Evolutionary conservation across 306 rosid species (phyloP).

Genomic region (Cicer pinnatifidum): DNA sequence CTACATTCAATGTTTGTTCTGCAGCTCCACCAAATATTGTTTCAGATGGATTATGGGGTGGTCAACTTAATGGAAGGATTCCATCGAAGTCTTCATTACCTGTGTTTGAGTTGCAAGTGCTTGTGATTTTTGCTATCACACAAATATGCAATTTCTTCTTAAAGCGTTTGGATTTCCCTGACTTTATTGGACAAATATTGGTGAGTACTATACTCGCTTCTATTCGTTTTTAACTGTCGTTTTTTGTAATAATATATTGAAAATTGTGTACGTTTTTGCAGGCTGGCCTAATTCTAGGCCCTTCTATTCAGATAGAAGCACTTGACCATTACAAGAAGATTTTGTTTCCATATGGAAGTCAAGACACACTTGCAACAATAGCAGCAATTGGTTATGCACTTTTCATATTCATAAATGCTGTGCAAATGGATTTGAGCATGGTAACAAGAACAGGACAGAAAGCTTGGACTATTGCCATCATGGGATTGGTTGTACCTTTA

Average conservation of each 20-base stretch:
- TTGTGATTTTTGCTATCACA: slow-evolving; percentile 47
- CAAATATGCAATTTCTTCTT: slow-evolving; percentile 47
- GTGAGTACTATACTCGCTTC: slow-evolving; percentile 36
- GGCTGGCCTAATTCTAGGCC: slow-evolving; percentile 61
- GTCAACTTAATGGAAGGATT: not conserved
- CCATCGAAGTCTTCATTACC: slow-evolving; percentile 41
- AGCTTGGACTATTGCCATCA: slow-evolving; percentile 44
- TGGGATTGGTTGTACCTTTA: slow-evolving; percentile 39
- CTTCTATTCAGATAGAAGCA: slow-evolving; percentile 30
- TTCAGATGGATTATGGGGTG: slow-evolving; percentile 54
- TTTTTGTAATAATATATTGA: too few species aligned
- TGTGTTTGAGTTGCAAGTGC: slow-evolving; percentile 53
- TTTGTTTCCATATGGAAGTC: slow-evolving; percentile 47
- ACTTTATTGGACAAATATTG: slow-evolving; percentile 53
- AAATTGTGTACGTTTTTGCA: slow-evolving; percentile 33
- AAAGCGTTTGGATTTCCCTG: slow-evolving; percentile 53
- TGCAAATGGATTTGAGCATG: slow-evolving; percentile 63
- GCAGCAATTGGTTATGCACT: slow-evolving; percentile 52
- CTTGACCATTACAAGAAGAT: not conserved
- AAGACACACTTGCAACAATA: slow-evolving; percentile 46
- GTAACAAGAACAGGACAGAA: slow-evolving; percentile 52
- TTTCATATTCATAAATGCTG: slow-evolving; percentile 53
- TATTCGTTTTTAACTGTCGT: too few species aligned
- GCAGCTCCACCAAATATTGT: slow-evolving; percentile 39
- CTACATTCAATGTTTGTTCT: slow-evolving; percentile 3